These are phyloP conservation scores for Tripidium arundinaceum DNA, from an alignment of 202 grass and related monocot genomes.

Conservation along the genomic window DNA sequence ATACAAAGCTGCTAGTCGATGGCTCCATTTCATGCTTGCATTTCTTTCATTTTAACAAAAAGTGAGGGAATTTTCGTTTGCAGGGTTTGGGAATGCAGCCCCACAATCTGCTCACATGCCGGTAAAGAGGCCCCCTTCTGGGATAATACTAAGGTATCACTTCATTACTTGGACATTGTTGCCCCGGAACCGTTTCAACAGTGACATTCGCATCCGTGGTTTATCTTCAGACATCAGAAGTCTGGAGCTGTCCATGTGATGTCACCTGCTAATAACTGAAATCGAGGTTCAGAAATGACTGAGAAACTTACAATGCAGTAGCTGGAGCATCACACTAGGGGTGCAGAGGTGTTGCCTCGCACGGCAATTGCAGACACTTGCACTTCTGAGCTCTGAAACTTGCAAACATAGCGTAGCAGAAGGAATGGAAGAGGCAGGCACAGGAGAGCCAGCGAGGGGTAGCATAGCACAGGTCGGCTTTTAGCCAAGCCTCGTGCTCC, in stretches of 20 bases:
- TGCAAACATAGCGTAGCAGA: slow-evolving; percentile 28
- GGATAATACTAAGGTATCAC: background rate
- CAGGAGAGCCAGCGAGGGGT: slow-evolving; percentile 36
- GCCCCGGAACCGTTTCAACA: background rate
- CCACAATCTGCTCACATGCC: background rate
- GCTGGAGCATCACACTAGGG: too few species aligned
- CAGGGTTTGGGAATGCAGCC: background rate
- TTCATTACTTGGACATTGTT: background rate
- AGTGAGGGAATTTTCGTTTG: background rate
- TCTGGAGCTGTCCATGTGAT: background rate
- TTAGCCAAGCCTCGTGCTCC: slow-evolving; percentile 40
- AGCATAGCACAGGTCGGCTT: too few species aligned
- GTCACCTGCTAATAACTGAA: background rate
- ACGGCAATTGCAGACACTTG: background rate
- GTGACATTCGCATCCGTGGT: background rate
- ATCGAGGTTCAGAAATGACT: background rate
- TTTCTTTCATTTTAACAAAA: background rate
- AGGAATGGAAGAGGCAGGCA: slow-evolving; percentile 82
- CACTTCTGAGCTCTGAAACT: background rate
- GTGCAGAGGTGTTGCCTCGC: background rate
- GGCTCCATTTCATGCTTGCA: too few species aligned
- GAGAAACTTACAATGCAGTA: too few species aligned
- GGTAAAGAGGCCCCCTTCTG: background rate
- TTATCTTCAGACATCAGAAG: background rate
- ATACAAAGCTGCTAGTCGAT: too few species aligned